phyloP scores from a whole-genome alignment of 805 yeast genomes.

The Saccharomycopsis sp. region DNA sequence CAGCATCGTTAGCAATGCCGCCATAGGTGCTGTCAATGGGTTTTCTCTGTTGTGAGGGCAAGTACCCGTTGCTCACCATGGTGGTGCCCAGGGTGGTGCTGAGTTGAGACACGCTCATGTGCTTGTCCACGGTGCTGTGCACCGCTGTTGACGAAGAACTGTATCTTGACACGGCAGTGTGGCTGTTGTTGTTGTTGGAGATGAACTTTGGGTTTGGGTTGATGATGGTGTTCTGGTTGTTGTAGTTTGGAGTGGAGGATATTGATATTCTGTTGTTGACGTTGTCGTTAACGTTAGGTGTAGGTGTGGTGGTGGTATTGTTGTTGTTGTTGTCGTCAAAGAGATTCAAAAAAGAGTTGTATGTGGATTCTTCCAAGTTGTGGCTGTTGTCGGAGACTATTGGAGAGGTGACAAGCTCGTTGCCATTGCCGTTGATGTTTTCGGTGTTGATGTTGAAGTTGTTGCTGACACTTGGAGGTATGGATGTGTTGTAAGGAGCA shows the following conservation, averaged over 20 bases:
- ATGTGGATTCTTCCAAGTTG: conserved; percentile 13
- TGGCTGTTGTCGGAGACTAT: background rate
- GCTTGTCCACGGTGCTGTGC: background rate
- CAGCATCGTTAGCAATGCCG: no score
- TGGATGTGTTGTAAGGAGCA: background rate
- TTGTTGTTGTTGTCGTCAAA: conserved; percentile 8
- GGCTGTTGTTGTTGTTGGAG: background rate
- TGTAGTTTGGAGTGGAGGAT: background rate
- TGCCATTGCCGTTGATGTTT: background rate
- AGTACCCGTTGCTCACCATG: background rate
- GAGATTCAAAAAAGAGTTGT: conserved; percentile 16
- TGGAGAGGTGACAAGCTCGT: background rate
- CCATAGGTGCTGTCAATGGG: no score
- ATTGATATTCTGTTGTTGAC: no score
- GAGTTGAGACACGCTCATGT: background rate
- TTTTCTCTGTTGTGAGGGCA: no score
- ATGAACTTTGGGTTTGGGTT: no score
- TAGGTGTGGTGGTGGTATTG: no score
- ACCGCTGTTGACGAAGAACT: conserved; percentile 3
- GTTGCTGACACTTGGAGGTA: background rate
- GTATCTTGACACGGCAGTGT: background rate
- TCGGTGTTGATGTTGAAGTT: conserved; percentile 1
- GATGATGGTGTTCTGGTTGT: background rate
- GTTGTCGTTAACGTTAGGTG: no score
- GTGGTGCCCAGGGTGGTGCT: background rate